Evolutionary conservation across 116 monocot genomes (phyloP), one percentile per base, ranked within the genome.

Genomic region (Papilionanthe hybrid): DNA sequence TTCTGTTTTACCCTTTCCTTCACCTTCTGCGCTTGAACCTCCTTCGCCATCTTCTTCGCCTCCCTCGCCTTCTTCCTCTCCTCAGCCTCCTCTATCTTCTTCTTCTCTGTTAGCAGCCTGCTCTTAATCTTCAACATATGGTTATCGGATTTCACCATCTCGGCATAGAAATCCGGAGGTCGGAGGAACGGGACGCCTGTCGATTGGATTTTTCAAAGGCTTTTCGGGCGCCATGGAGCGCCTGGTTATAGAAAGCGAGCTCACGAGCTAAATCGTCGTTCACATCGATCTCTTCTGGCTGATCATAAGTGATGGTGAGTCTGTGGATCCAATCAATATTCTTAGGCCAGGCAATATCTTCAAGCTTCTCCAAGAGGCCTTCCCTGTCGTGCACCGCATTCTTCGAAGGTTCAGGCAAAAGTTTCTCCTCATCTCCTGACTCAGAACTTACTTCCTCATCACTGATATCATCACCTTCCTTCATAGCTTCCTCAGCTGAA

Each of bases 41-140:
- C 87, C 75, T 93, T 96, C 0, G 93, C 84, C 28, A 90, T 92
- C 79, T 93, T 96, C 90, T 92, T 96, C 20, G 88, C 57, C 75
- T 96, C 96, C 55, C 93, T 92, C 12, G 90, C 88, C 58, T 96
- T 96, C 85, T 89, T 96, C 85, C 96, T 86, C 86, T 92, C 93
- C 53, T 96, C 93, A 3, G 87, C 86, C 83, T 96, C 96, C 84
- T 93, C 93, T 6, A 96, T 93, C 76, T 83, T 87, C 86, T 96
- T 87, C 89, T 96, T 96, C 84, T 92, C 80, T 15, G 28, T 72
- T 22, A 96, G 69, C 5, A 96, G 78, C 79, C 83, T 93, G 71
- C 91, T 85, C 58, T 96, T 96, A 10, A 96, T 81, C 82, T 93
- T 93, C 86, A 93, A 49, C 96, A 96, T 96, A 81, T 96, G 96